Evolutionary conservation across 192 early-diverging fungal genomes (phyloP), one percentile per base, ranked within the genome.

Genomic region (Entomortierella beljakovae): DNA sequence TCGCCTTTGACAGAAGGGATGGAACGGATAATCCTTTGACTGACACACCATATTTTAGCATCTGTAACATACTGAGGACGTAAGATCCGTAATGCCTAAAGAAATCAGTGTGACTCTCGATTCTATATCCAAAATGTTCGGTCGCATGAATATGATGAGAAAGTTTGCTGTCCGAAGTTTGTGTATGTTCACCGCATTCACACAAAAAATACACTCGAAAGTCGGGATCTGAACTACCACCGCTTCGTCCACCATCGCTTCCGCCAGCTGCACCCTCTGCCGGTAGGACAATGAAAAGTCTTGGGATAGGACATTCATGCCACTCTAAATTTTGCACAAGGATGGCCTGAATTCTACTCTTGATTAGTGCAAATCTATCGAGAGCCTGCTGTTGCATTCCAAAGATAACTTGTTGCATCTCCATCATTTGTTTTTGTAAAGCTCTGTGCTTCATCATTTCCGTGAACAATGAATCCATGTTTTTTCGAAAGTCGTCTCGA

Each of bases 161-260:
- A 13, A 62, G 23, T 22, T 48, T 70, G 51, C 40, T 60, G 58
- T n/a, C 53, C 23, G 32, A 16, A n/a, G 6, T n/a, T 26, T 34
- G 1, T 35, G 68, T 70, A 32, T 70, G 59, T 13, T 62, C 57
- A 2, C 70, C 70, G 42, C 70, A 71, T 54, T 71, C 70, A 26
- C 70, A 71, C 42, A 71, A 43, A 42, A 63, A 71, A 34, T 58
- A 71, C 26, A 71, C 32, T 22, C 61, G 70, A n/a, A 64, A 71
- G 33, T 18, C 22, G 11, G 46, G 11, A 4, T 51, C 31, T 16
- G 48, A 50, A 57, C 28, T 8, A 34, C 3, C 1, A 11, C 28
- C 2, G 20, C 28, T 57, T 9, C 53, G 7, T 13, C 54, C 31
- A 34, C 18, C 54, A 6, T 31, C 29, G 18, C 16, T 57, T 6